Evolutionary conservation across 2,329 filamentous ascomycete genomes (phyloP).

Genomic region (Tolypocladium paradoxum): DNA sequence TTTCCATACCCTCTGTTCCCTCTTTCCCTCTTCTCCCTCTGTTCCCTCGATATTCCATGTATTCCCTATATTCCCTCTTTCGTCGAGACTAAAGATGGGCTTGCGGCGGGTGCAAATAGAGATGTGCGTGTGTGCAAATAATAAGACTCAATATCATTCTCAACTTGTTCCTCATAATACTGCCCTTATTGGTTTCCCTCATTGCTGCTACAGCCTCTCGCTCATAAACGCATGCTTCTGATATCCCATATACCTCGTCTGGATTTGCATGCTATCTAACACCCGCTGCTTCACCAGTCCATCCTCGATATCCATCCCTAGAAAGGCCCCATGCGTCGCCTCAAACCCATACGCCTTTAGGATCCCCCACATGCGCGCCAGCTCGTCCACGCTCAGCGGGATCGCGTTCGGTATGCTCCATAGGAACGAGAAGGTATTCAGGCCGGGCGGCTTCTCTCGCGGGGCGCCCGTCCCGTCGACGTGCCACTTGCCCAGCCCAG

Average conservation of each 20-base stretch:
- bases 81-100: too few species aligned
- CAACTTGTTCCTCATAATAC: too few species aligned
- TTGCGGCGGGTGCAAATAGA: too few species aligned
- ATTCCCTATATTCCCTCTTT: too few species aligned
- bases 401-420: slow-evolving; percentile 71
- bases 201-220: slow-evolving; percentile 7
- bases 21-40: too few species aligned
- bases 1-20: too few species aligned
- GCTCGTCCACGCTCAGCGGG: slow-evolving; percentile 52
- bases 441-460: slow-evolving; percentile 26
- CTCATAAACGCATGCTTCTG: slow-evolving; percentile 27
- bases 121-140: too few species aligned
- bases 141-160: too few species aligned
- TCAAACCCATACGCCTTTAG: slow-evolving; percentile 51
- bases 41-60: too few species aligned
- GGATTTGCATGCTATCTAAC: slow-evolving; percentile 68
- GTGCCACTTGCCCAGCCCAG: slow-evolving; percentile 35
- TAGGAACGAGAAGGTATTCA: slow-evolving; percentile 58
- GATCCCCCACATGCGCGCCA: slow-evolving; percentile 59
- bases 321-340: slow-evolving; percentile 58
- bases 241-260: slow-evolving; percentile 43
- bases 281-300: slow-evolving; percentile 51
- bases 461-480: slow-evolving; percentile 25
- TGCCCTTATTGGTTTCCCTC: too few species aligned
- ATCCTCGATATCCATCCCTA: slow-evolving; percentile 49